Conservation (phyloP, 148 eudicot genomes). For the Dianthus caryophyllus region DNA sequence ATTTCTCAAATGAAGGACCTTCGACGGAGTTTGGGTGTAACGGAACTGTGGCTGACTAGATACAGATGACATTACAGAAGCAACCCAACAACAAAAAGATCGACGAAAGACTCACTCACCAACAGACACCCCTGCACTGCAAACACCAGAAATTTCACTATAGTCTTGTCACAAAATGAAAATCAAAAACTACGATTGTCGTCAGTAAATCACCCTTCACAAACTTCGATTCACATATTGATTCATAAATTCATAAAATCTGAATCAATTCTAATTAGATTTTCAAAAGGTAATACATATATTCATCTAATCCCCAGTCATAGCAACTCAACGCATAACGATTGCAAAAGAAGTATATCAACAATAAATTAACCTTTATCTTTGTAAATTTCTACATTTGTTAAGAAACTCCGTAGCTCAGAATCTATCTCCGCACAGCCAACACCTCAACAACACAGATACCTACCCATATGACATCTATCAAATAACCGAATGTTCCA, state of each 20-base stretch:
- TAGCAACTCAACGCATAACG: neutral
- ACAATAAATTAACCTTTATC: neutral
- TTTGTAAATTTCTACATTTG: neutral
- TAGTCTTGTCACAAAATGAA: neutral
- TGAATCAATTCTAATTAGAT: neutral
- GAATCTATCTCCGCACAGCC: neutral
- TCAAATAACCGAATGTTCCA: neutral
- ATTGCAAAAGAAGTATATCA: neutral
- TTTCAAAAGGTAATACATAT: neutral
- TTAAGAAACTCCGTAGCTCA: neutral
- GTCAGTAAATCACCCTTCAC: neutral
- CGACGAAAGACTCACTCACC: neutral
- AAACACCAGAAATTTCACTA: neutral
- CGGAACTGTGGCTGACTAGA: slow-evolving; percentile 97
- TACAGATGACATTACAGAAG: slow-evolving; percentile 70
- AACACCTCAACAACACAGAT: neutral
- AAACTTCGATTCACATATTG: neutral
- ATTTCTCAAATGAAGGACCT: slow-evolving; percentile 95
- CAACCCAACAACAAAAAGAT: neutral
- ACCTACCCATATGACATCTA: neutral
- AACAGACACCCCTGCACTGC: slow-evolving; percentile 16
- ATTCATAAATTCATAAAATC: neutral
- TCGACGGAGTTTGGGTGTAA: slow-evolving; percentile 97
- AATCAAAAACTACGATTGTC: neutral
- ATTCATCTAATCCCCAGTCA: neutral